These are phyloP conservation scores for Senna tora DNA, from an alignment of 306 rosid genomes.

Conservation along the genomic window DNA sequence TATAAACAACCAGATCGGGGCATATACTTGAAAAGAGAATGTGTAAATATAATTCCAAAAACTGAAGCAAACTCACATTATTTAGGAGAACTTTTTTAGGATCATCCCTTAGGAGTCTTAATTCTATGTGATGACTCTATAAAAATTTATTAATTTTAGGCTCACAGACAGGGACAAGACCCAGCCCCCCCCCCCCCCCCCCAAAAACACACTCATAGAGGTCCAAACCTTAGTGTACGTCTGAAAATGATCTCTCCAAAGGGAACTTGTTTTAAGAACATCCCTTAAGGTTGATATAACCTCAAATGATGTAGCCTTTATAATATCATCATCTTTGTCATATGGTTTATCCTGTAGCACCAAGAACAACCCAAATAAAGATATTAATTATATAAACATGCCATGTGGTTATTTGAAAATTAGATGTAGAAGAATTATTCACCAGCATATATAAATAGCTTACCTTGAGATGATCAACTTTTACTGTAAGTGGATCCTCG, in stretches of 20 bases:
- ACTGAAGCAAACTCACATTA: constrained; percentile 7
- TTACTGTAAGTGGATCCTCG: constrained; percentile 95
- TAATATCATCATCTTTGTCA: constrained; percentile 88
- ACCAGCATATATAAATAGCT: constrained; percentile 31
- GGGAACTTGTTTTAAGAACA: constrained; percentile 97
- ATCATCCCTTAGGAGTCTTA: neutral
- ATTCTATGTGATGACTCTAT: neutral
- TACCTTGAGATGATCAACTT: constrained; percentile 99
- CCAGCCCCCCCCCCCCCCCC: no score
- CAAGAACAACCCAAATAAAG: constrained; percentile 33
- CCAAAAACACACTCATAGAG: constrained; percentile 12
- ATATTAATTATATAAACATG: neutral
- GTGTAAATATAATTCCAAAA: constrained; percentile 7
- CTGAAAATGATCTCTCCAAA: constrained; percentile 98
- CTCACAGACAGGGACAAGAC: constrained; percentile 30
- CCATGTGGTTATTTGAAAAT: neutral
- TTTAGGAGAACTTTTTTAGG: neutral
- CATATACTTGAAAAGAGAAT: neutral
- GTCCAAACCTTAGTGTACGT: constrained; percentile 88
- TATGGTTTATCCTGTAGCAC: constrained; percentile 78
- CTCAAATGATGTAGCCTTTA: constrained; percentile 97
- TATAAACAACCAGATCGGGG: neutral
- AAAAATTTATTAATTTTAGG: neutral
- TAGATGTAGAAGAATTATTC: constrained; percentile 26
- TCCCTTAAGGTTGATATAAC: constrained; percentile 94